These are phyloP conservation scores for Scheffersomyces parashehatae DNA, from an alignment of 1,139 yeast species.

Conservation along the genomic window DNA sequence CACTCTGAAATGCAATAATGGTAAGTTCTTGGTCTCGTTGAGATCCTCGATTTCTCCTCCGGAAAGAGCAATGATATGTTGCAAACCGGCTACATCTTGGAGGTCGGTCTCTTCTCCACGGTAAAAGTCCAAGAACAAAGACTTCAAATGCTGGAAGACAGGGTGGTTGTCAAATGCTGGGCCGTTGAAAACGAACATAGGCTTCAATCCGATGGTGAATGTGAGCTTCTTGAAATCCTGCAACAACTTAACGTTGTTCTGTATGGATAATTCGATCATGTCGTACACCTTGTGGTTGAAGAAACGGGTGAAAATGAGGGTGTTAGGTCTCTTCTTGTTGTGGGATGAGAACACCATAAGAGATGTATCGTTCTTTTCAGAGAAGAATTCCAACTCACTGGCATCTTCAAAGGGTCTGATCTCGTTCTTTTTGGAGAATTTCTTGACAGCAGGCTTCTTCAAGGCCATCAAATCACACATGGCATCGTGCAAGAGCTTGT, in stretches of 20 bases:
- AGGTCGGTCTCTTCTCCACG: slow-evolving; percentile 81
- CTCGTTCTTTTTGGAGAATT: slow-evolving; percentile 86
- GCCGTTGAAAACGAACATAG: slow-evolving; percentile 93
- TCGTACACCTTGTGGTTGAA: slow-evolving; percentile 89
- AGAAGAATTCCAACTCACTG: slow-evolving; percentile 80
- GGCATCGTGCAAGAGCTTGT: slow-evolving; percentile 80
- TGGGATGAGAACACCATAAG: slow-evolving; percentile 77
- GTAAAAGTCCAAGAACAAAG: slow-evolving; percentile 87
- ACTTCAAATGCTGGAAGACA: slow-evolving; percentile 79
- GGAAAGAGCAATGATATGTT: slow-evolving; percentile 82
- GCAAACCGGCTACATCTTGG: slow-evolving; percentile 94
- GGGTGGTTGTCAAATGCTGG: slow-evolving; percentile 91
- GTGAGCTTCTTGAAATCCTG: slow-evolving; percentile 80
- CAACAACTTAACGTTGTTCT: slow-evolving; percentile 67
- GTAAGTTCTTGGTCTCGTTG: slow-evolving; percentile 51
- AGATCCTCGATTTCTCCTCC: slow-evolving; percentile 79
- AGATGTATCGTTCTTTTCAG: slow-evolving; percentile 92
- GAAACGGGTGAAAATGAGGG: slow-evolving; percentile 82
- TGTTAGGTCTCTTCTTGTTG: slow-evolving; percentile 93
- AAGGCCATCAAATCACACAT: slow-evolving; percentile 87
- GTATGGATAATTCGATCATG: slow-evolving; percentile 86
- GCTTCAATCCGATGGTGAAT: slow-evolving; percentile 87
- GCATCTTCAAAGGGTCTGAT: slow-evolving; percentile 93
- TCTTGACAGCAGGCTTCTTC: slow-evolving; percentile 88
- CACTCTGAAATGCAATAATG: slow-evolving; percentile 85